Evolutionary conservation across 257 asterid species (phyloP), one percentile per base, ranked within the genome.

Genomic region (Scutellaria barbata): DNA sequence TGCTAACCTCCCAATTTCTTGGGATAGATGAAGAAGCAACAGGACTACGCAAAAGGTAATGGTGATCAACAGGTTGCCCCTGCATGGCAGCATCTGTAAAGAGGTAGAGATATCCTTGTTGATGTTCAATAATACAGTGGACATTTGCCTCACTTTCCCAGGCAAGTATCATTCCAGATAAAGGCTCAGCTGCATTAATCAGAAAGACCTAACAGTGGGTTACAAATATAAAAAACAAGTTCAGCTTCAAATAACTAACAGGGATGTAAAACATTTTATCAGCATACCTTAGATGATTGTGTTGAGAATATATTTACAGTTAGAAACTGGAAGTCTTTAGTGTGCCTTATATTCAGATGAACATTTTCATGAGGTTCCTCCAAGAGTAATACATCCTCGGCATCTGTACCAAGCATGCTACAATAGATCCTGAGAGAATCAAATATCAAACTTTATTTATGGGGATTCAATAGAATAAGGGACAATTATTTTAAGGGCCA

Each of bases 121-220:
- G 98, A 82, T 95, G 99, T 87, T 95, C 99, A 67, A 89, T 68
- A 79, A 92, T 81, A 81, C 99, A 89, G 79, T 88, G 96, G 59
- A 81, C 82, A 68, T 83, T 86, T 30, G 84, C 80, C 72, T 84
- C 96, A 54, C 96, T 83, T 68, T 92, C 98, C 96, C 96, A 92
- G 67, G 89, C 81, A 71, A 84, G 96, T 53, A 80, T 82, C 89
- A 88, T 81, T 45, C 88, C 88, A 74, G 96, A 85, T 76, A 95
- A 84, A 68, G 99, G 99, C 72, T 89, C 90, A 72, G 96, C 92
- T 88, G 97, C 92, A 84, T 94, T 87, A 82, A 94, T 86, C 45
- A 94, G 85, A 85, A 83, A 88, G 73, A 91, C 95, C 99, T 94
- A 87, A 76, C 72, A 80, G 79, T 78, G 69, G 79, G 80, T 85